These are phyloP conservation scores for Taxillus chinensis DNA, from an alignment of 164 flowering plant species.

Conservation along the genomic window DNA sequence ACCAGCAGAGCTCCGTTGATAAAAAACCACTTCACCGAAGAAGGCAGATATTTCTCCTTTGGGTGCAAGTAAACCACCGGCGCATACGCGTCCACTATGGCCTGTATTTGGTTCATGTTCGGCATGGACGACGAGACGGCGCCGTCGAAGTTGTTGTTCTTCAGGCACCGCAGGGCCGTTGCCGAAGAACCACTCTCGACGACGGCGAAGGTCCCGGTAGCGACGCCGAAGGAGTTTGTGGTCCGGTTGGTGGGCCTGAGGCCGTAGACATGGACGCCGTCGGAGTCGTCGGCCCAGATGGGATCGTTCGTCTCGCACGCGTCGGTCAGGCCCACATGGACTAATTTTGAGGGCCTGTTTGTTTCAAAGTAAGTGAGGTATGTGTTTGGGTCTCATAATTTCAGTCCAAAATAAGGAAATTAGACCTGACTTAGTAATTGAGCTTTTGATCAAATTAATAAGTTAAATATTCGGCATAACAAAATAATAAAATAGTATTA, in stretches of 20 bases:
- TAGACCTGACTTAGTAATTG: too few relatives aligned
- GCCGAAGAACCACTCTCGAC: constrained; percentile 12
- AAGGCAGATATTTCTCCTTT: constrained; percentile 58
- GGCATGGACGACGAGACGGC: constrained; percentile 40
- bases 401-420: too few relatives aligned
- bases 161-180: constrained; percentile 36
- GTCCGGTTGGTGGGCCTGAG: constrained; percentile 44
- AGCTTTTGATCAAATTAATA: too few relatives aligned
- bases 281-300: constrained; percentile 43
- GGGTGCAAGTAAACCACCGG: constrained; percentile 75
- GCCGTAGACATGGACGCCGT: constrained; percentile 26
- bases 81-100: constrained; percentile 44
- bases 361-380: too few relatives aligned
- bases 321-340: constrained; percentile 56
- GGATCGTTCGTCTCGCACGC: constrained; percentile 28
- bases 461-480: too few relatives aligned
- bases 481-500: too few relatives aligned
- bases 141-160: constrained; percentile 16
- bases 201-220: constrained; percentile 44
- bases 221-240: constrained; percentile 36
- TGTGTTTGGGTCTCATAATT: too few relatives aligned
- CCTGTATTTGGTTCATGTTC: constrained; percentile 32
- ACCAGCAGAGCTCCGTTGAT: constrained; percentile 54
- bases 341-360: too few relatives aligned
- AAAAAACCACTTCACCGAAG: constrained; percentile 75